These are phyloP conservation scores for Sporothrix schenckii DNA, from an alignment of 2,329 filamentous ascomycete genomes.

Conservation along the genomic window DNA sequence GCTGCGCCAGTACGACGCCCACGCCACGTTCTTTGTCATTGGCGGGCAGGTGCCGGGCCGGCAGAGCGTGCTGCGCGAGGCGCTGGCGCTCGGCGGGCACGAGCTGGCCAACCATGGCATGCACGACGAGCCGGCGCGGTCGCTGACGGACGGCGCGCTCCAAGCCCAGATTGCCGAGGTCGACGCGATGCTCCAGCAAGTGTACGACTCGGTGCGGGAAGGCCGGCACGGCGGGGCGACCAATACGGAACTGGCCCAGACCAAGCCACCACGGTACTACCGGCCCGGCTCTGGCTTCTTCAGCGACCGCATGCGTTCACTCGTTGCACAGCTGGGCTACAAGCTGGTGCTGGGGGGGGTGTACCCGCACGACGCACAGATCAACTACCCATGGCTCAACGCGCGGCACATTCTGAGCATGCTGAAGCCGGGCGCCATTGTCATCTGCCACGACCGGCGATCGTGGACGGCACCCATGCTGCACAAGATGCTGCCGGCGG, in stretches of 20 bases:
- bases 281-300: constrained; percentile 86
- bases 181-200: constrained; percentile 59
- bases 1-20: constrained; percentile 66
- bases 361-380: constrained; percentile 91
- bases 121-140: constrained; percentile 76
- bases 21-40: constrained; percentile 87
- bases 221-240: constrained; percentile 35
- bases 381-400: constrained; percentile 69
- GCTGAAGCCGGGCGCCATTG: constrained; percentile 73
- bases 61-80: constrained; percentile 57
- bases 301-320: constrained; percentile 66
- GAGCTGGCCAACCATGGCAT: constrained; percentile 88
- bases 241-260: constrained; percentile 46
- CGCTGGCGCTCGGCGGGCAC: constrained; percentile 62
- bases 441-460: constrained; percentile 84
- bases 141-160: constrained; percentile 62
- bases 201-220: constrained; percentile 55
- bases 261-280: constrained; percentile 65
- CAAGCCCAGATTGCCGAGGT: constrained; percentile 66
- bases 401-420: constrained; percentile 79
- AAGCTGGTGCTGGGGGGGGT: constrained; percentile 78
- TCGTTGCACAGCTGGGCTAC: constrained; percentile 66
- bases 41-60: constrained; percentile 69
- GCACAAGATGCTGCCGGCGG: constrained; percentile 68
- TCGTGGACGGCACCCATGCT: constrained; percentile 85